Conservation (phyloP, 2,329 filamentous ascomycete species). For the Phoma sp. region DNA sequence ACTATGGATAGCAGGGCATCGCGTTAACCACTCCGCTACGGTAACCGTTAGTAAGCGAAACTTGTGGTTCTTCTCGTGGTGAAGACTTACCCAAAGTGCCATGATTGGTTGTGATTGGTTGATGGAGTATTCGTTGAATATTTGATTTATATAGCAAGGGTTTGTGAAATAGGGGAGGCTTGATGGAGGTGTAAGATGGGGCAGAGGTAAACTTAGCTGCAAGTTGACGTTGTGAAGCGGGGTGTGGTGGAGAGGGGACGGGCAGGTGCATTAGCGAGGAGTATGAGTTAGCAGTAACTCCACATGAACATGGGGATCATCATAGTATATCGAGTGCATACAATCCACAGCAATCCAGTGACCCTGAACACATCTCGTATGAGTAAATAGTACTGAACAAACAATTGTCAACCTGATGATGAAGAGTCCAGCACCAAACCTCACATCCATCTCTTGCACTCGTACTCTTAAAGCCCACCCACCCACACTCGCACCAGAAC, state of each 20-base stretch:
- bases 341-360: no score
- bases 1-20: slow-evolving; percentile 22
- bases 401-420: no score
- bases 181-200: no score
- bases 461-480: no score
- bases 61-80: slow-evolving; percentile 6
- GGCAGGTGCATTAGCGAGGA: neutral
- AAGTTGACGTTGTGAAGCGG: neutral
- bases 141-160: neutral
- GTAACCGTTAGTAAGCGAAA: neutral
- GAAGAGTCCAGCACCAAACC: no score
- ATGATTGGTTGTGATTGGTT: slow-evolving; percentile 16
- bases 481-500: no score
- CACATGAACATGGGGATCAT: no score
- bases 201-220: neutral
- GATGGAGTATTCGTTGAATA: neutral
- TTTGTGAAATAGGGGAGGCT: no score
- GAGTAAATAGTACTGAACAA: no score
- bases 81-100: slow-evolving; percentile 14
- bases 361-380: no score
- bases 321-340: no score
- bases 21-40: slow-evolving; percentile 20
- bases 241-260: neutral
- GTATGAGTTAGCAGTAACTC: neutral
- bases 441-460: no score